phyloP scores from a whole-genome alignment of 371 early-diverging fungal species.

The Mortierella sp. region DNA sequence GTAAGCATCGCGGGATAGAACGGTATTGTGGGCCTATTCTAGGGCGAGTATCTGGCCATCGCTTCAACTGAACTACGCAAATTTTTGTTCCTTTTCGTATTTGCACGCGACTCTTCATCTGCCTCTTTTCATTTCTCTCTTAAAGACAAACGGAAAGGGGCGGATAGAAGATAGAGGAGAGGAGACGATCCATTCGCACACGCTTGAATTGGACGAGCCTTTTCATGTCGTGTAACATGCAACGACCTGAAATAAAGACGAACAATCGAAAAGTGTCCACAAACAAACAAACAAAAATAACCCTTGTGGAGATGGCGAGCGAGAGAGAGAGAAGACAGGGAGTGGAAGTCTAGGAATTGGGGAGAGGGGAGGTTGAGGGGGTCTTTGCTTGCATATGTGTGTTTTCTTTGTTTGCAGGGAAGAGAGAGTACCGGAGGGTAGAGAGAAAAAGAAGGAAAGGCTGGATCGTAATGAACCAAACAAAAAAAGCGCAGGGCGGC shows the following conservation, averaged over 20 bases:
- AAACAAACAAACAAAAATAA: background rate
- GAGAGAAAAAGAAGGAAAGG: background rate
- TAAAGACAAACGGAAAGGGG: background rate
- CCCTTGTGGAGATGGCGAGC: background rate
- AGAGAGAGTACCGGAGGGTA: background rate
- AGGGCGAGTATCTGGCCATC: background rate
- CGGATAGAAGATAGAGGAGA: background rate
- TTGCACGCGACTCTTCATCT: constrained; percentile 2
- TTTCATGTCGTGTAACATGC: constrained; percentile 10
- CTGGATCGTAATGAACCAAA: background rate
- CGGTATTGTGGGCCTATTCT: background rate
- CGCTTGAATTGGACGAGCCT: background rate
- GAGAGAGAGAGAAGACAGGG: background rate
- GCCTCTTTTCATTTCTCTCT: background rate
- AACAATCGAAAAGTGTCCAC: background rate
- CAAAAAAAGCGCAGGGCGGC: constrained; percentile 26
- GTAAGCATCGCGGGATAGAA: background rate
- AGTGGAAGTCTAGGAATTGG: background rate
- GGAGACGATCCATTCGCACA: background rate
- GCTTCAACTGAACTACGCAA: background rate
- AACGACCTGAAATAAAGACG: background rate
- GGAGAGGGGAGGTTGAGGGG: background rate
- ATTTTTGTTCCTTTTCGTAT: background rate
- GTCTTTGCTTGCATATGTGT: background rate
- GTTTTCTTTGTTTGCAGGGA: background rate